Conservation (phyloP, 1,139 yeast species). For the Blastobotrys arbuscula region DNA sequence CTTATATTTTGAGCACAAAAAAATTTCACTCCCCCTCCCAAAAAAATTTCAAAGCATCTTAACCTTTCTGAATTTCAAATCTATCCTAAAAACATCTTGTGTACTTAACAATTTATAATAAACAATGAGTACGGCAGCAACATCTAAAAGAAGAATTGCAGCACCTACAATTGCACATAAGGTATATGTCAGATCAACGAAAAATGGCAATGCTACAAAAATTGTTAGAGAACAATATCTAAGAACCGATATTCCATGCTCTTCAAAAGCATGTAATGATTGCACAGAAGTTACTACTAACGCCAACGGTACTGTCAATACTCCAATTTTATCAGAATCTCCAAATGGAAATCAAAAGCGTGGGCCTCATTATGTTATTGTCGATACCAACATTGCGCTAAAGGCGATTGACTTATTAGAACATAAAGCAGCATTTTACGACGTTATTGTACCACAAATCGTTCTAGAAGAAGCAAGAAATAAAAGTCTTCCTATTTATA, state of each 20-base stretch:
- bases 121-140: background rate
- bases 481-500: slow-evolving; percentile 81
- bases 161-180: slow-evolving; percentile 49
- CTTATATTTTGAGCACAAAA: too few species aligned
- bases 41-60: background rate
- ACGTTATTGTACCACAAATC: slow-evolving; percentile 89
- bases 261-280: slow-evolving; percentile 58
- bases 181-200: slow-evolving; percentile 78
- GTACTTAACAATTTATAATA: background rate
- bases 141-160: slow-evolving; percentile 1
- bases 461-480: slow-evolving; percentile 91
- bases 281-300: slow-evolving; percentile 45
- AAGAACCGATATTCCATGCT: slow-evolving; percentile 88
- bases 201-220: slow-evolving; percentile 79
- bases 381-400: slow-evolving; percentile 85
- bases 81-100: background rate
- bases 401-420: slow-evolving; percentile 90
- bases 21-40: too few species aligned
- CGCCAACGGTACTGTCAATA: slow-evolving; percentile 40
- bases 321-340: slow-evolving; percentile 40
- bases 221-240: slow-evolving; percentile 91
- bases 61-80: background rate
- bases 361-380: slow-evolving; percentile 68
- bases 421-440: slow-evolving; percentile 68
- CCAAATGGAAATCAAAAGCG: slow-evolving; percentile 53